A percentile compares a stretch with the other conserved stretches of the same genome.
Evolutionary conservation across 805 yeast genomes (phyloP).

Genomic region (Zygoascus biomembranicola): DNA sequence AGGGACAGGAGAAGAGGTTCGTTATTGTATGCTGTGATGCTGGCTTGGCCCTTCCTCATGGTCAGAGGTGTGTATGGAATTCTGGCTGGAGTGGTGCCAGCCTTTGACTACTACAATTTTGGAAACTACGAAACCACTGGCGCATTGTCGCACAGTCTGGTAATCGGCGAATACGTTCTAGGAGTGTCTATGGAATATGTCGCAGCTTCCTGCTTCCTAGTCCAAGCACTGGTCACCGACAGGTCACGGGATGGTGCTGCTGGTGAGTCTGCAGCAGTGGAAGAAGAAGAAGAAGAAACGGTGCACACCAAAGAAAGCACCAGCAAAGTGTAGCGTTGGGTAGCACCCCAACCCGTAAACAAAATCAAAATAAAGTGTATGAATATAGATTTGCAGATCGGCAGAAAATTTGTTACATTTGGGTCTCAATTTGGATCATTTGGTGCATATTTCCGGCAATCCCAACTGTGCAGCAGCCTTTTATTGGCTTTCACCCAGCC

Average conservation of each 20-base stretch:
- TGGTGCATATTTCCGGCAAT: no score
- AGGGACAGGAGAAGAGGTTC: conserved; percentile 5
- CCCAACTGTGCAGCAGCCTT: no score
- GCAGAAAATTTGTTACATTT: no score
- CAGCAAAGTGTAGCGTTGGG: no score
- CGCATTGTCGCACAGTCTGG: conserved; percentile 5
- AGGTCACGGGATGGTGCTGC: neutral
- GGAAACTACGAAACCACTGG: conserved; percentile 8
- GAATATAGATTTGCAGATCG: no score
- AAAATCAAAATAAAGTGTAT: no score
- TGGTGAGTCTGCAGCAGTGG: no score
- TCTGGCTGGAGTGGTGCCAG: conserved; percentile 6
- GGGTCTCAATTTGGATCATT: no score
- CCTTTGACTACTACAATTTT: conserved; percentile 11
- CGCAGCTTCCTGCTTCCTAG: conserved; percentile 2
- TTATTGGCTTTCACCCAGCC: no score
- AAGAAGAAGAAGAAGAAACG: no score
- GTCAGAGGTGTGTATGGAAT: conserved; percentile 15
- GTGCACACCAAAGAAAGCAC: no score
- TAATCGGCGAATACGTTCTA: conserved; percentile 12
- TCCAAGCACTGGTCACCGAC: neutral
- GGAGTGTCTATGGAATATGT: conserved; percentile 15
- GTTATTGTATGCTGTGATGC: conserved; percentile 5
- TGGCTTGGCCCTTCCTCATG: conserved; percentile 9
- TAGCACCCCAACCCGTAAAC: no score